phyloP scores from a whole-genome alignment of 306 rosid genomes.

The Potentilla sterilis region DNA sequence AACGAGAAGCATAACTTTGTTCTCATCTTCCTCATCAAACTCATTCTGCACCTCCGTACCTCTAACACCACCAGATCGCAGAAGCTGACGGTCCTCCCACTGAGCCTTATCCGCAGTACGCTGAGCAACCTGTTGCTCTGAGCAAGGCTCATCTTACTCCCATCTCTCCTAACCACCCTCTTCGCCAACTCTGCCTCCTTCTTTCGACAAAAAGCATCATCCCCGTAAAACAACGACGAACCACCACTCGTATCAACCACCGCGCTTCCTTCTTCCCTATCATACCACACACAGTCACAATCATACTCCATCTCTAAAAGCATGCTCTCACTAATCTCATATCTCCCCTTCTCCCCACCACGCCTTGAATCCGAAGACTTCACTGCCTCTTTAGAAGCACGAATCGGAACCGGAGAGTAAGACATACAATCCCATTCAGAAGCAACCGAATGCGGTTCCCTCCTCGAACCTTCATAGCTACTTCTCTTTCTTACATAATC shows the following conservation, averaged over 20 bases:
- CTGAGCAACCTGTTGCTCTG: conserved; percentile 80
- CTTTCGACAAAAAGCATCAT: conserved; percentile 74
- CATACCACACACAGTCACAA: conserved; percentile 95
- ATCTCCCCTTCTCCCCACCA: conserved; percentile 31
- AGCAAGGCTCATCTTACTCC: conserved; percentile 85
- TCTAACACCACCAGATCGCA: conserved; percentile 93
- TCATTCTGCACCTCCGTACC: conserved; percentile 85
- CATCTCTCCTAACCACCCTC: conserved; percentile 80
- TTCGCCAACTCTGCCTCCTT: conserved; percentile 94
- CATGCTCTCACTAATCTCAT: conserved; percentile 86
- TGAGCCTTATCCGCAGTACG: conserved; percentile 78
- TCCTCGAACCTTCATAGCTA: conserved; percentile 64
- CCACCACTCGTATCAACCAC: conserved; percentile 54
- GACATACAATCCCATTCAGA: conserved; percentile 89
- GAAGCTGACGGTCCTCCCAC: conserved; percentile 91
- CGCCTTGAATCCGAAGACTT: conserved; percentile 53
- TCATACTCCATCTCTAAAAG: conserved; percentile 84
- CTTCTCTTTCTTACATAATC: conserved; percentile 46
- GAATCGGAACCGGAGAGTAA: conserved; percentile 74
- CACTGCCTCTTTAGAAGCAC: conserved; percentile 67
- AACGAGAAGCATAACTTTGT: conserved; percentile 85
- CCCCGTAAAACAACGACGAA: conserved; percentile 65
- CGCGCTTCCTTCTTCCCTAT: conserved; percentile 90
- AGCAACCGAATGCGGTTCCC: conserved; percentile 21
- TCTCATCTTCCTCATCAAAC: conserved; percentile 89